These are phyloP conservation scores for Arachis stenosperma DNA, from an alignment of 306 rosid genomes.

Conservation along the genomic window DNA sequence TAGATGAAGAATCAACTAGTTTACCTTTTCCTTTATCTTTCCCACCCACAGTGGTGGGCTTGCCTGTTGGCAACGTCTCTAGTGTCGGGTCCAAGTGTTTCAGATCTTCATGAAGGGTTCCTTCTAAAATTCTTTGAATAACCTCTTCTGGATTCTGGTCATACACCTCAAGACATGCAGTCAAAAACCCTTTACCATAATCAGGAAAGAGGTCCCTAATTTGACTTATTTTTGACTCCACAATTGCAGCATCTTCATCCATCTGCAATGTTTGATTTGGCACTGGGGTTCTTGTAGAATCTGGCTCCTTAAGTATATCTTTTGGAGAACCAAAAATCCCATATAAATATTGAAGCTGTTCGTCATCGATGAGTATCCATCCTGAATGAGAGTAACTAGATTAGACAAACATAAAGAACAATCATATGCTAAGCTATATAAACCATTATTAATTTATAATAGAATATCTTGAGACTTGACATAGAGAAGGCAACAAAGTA, in stretches of 20 bases:
- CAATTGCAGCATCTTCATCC: constrained; percentile 75
- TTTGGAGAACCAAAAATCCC: constrained; percentile 57
- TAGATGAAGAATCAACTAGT: constrained; percentile 55
- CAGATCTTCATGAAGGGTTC: constrained; percentile 85
- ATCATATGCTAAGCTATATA: constrained; percentile 10
- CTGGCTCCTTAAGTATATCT: constrained; percentile 44
- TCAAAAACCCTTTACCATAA: constrained; percentile 83
- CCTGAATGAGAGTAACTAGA: constrained; percentile 60
- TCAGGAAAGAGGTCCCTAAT: constrained; percentile 92
- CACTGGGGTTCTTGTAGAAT: constrained; percentile 35
- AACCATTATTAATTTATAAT: constrained; percentile 5
- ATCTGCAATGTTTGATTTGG: constrained; percentile 47
- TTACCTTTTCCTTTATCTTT: constrained; percentile 92
- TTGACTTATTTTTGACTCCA: constrained; percentile 92
- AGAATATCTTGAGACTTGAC: constrained; percentile 3
- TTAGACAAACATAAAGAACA: constrained; percentile 32
- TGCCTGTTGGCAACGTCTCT: constrained; percentile 62
- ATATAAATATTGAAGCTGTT: constrained; percentile 69
- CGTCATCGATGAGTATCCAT: constrained; percentile 84
- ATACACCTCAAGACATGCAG: constrained; percentile 89
- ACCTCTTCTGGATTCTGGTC: constrained; percentile 98
- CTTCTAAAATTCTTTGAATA: constrained; percentile 93
- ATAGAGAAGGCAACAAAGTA: not conserved
- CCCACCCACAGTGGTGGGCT: constrained; percentile 43
- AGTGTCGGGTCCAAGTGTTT: constrained; percentile 67